Conservation (phyloP, 1,139 yeast genomes). For the Pneumocystis sp. region DNA sequence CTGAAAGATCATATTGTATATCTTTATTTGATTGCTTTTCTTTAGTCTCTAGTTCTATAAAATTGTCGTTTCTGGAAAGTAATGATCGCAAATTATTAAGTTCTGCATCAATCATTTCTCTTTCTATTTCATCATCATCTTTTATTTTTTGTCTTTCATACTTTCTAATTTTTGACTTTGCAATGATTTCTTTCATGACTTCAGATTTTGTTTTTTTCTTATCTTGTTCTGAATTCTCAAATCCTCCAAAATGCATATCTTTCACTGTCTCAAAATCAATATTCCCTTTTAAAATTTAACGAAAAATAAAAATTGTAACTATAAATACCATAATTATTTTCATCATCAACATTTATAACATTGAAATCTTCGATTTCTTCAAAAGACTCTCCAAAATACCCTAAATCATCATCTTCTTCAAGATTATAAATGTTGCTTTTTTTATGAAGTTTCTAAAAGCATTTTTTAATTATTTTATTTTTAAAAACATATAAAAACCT, state of each 20-base stretch:
- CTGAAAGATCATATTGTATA: conserved; percentile 55
- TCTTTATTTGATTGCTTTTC: conserved; percentile 29
- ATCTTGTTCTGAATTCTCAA: conserved; percentile 23
- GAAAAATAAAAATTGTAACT: not conserved
- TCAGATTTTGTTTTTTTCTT: conserved; percentile 79
- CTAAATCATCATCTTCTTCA: conserved; percentile 61
- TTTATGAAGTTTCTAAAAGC: conserved; percentile 29
- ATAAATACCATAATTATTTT: conserved; percentile 22
- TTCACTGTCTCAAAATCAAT: conserved; percentile 10
- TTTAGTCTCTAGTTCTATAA: not conserved
- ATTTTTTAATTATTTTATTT: conserved; percentile 21
- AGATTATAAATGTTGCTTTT: conserved; percentile 39
- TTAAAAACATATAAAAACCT: conserved; percentile 22
- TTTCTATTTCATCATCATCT: conserved; percentile 52
- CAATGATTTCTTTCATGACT: conserved; percentile 92
- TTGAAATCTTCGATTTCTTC: conserved; percentile 35
- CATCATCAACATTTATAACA: conserved; percentile 33
- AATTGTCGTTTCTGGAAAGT: conserved; percentile 10
- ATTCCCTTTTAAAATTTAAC: conserved; percentile 2
- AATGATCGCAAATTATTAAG: conserved; percentile 42
- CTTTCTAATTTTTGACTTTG: conserved; percentile 81
- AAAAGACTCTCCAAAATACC: conserved; percentile 67
- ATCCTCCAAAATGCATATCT: conserved; percentile 17
- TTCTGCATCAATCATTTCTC: conserved; percentile 63
- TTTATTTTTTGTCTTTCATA: conserved; percentile 74